Conservation (phyloP, 768 basidiomycete genomes). For the Amanita muscaria region DNA sequence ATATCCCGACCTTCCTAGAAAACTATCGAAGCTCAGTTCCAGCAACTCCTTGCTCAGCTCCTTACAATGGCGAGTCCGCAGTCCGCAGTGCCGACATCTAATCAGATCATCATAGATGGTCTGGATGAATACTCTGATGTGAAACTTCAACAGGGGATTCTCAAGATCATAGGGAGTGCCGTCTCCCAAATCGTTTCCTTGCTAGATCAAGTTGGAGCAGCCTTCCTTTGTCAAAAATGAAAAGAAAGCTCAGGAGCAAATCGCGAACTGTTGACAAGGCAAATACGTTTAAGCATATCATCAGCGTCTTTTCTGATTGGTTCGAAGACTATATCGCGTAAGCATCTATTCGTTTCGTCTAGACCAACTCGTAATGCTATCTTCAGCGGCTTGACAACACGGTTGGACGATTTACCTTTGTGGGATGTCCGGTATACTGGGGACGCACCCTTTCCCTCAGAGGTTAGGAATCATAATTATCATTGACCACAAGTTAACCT, state of each 20-base stretch:
- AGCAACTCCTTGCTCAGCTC: too few relatives aligned
- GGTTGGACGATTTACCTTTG: conserved; percentile 42
- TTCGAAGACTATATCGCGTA: conserved; percentile 43
- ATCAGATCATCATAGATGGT: too few relatives aligned
- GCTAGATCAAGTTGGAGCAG: conserved; percentile 27
- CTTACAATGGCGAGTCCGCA: too few relatives aligned
- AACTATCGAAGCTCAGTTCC: too few relatives aligned
- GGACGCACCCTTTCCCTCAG: conserved; percentile 51
- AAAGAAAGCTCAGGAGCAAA: conserved; percentile 1
- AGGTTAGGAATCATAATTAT: conserved; percentile 31
- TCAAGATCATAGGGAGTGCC: too few relatives aligned
- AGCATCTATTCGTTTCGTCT: too few relatives aligned
- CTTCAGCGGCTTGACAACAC: conserved; percentile 17
- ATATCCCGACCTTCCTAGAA: too few relatives aligned
- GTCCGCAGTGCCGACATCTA: too few relatives aligned
- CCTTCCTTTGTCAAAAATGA: conserved; percentile 1
- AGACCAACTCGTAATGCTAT: conserved; percentile 11
- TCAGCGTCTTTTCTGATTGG: conserved; percentile 38
- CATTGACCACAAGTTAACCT: not conserved
- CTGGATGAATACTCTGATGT: too few relatives aligned
- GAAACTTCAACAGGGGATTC: too few relatives aligned
- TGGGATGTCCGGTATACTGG: conserved; percentile 77
- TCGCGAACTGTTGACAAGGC: conserved; percentile 18
- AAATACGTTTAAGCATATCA: conserved; percentile 10
- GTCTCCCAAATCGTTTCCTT: conserved; percentile 28